Conservation (phyloP, 192 early-diverging fungal species). For the Thamnidium elegans region DNA sequence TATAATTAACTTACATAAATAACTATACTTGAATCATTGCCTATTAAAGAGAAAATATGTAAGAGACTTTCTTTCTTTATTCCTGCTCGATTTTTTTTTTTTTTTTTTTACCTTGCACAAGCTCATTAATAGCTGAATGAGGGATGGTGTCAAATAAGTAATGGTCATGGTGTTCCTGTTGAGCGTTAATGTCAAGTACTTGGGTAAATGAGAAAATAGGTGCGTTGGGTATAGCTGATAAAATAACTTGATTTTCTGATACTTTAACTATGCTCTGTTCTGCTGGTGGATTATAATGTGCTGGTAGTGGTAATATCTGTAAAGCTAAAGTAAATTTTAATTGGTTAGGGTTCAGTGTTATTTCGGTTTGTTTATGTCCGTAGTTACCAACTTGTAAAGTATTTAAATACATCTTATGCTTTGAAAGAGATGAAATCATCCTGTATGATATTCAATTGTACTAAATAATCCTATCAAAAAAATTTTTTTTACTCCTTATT, state of each 20-base stretch:
- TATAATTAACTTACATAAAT: not conserved
- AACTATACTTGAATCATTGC: not conserved
- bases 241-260: constrained; percentile 1
- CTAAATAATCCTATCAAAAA: constrained; percentile 49
- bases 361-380: not conserved
- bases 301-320: constrained; percentile 6
- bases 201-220: not conserved
- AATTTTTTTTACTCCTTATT: constrained; percentile 65
- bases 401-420: too few species aligned
- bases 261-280: constrained; percentile 2
- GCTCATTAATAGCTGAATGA: constrained; percentile 2
- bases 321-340: not conserved
- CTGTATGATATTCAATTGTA: not conserved
- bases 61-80: not conserved
- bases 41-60: not conserved
- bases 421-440: too few species aligned
- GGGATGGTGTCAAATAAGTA: not conserved
- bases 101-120: constrained; percentile 1
- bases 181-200: not conserved
- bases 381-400: not conserved
- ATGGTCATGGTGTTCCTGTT: not conserved
- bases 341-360: not conserved
- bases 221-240: not conserved
- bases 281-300: not conserved
- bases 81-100: too few species aligned